Evolutionary conservation across 1,139 yeast genomes (phyloP), one percentile per base, ranked within the genome.

Genomic region (Debaryomyces sp.): DNA sequence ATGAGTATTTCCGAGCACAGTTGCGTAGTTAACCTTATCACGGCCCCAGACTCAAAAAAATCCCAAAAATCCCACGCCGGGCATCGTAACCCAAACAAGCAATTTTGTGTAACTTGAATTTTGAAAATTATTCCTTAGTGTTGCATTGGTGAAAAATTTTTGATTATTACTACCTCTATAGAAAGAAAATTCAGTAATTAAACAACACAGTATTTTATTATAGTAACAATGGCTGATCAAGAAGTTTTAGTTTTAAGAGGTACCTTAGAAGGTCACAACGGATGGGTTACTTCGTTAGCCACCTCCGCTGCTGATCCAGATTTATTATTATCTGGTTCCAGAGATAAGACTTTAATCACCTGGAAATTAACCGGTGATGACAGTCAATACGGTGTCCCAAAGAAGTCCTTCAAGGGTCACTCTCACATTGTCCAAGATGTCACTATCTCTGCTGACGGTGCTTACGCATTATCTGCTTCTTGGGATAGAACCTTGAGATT

Each of bases 191-290:
- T 10, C 15, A 29, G 5, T 13, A 15, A n/a, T 26, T 27, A 26
- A 24, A 24, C 24, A 39, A 39, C 13, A 26, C 23, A 39, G 15
- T 27, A 17, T 39, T 13, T 27, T 27, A 29, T 23, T 30, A 30
- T n/a, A 39, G 22, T 42, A 51, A 72, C 58, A 64, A 84, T 83
- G 87, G 78, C 85, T 71, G 77, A 83, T 72, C 82, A 79, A 78
- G 97, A 92, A 89, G 96, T 92, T 86, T 87, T 94, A 83, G 97
- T 92, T 78, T 89, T 94, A 78, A 92, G 97, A 87, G 98, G 97
- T 78, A 89, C 98, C 85, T 89, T 94, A 77, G 97, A 92, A 83
- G 97, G 89, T 58, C 80, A 75, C 80, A 76, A 76, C 62, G 81
- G 81, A 71, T 94, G 98, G 98, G 99, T 94, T 73, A 94, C 99